Evolutionary conservation across 164 flowering plant genomes (phyloP).

Genomic region (Litsea cubeba): DNA sequence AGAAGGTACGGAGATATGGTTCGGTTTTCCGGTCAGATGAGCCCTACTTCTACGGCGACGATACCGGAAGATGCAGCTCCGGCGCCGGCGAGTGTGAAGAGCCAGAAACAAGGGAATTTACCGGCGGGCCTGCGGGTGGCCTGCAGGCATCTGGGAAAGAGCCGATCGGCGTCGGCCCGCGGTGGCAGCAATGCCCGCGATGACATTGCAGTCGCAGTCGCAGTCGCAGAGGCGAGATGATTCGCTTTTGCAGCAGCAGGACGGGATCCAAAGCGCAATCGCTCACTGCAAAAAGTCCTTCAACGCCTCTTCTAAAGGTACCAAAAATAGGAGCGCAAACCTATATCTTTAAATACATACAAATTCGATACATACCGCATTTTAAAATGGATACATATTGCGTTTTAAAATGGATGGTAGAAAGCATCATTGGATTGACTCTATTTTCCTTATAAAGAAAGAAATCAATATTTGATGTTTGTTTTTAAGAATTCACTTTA

Average conservation of each 20-base stretch:
- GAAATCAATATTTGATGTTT: too few species aligned
- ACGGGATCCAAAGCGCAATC: conserved; percentile 89
- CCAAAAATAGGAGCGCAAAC: too few species aligned
- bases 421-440: not conserved
- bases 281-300: conserved; percentile 86
- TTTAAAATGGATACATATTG: too few species aligned
- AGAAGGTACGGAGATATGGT: conserved; percentile 49
- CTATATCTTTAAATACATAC: not conserved
- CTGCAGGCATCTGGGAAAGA: conserved; percentile 69
- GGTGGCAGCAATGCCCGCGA: conserved; percentile 21
- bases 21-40: conserved; percentile 40
- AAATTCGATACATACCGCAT: too few species aligned
- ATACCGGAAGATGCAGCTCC: not conserved
- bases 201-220: conserved; percentile 9
- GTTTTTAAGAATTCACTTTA: too few species aligned
- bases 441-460: too few species aligned
- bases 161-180: conserved; percentile 66
- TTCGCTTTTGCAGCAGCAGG: conserved; percentile 78
- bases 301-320: conserved; percentile 15
- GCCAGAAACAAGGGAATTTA: conserved; percentile 34
- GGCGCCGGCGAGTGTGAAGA: conserved; percentile 10
- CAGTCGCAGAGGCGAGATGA: conserved; percentile 55
- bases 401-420: too few species aligned
- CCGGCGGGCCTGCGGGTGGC: conserved; percentile 57
- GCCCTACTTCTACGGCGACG: conserved; percentile 8